Conservation (phyloP, 2,329 filamentous ascomycete species). For the Alternaria sp. region DNA sequence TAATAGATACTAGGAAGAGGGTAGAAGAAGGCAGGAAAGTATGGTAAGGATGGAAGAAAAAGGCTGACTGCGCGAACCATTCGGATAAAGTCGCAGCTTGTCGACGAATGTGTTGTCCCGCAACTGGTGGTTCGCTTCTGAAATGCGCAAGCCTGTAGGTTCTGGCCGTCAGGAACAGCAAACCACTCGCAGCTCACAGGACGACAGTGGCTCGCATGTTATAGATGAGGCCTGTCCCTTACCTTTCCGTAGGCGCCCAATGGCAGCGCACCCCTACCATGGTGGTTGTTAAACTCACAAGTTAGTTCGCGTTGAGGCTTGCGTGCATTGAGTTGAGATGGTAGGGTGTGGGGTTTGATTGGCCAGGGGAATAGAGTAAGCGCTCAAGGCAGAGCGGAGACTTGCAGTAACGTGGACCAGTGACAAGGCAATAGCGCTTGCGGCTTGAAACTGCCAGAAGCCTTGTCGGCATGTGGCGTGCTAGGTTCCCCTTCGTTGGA, state of each 20-base stretch:
- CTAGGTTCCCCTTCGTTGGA: conserved; percentile 13
- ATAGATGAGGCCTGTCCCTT: conserved; percentile 26
- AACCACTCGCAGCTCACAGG: conserved; percentile 31
- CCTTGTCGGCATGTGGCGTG: conserved; percentile 15
- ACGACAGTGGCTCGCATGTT: conserved; percentile 24
- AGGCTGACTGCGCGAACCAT: conserved; percentile 9
- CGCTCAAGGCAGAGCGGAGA: conserved; percentile 28
- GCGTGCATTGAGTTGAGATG: conserved; percentile 24
- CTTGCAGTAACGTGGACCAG: conserved; percentile 35
- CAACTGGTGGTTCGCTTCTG: conserved; percentile 18
- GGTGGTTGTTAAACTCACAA: conserved; percentile 28
- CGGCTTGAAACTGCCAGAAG: conserved; percentile 30
- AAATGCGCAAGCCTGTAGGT: conserved; percentile 24
- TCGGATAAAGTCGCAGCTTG: conserved; percentile 11
- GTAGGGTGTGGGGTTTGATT: conserved; percentile 23
- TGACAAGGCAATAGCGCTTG: conserved; percentile 43
- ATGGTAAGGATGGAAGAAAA: conserved; percentile 1
- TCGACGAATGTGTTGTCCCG: conserved; percentile 24
- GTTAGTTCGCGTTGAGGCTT: conserved; percentile 27
- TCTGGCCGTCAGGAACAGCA: conserved; percentile 33
- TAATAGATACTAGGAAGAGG: conserved; percentile 7
- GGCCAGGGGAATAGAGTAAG: conserved; percentile 27
- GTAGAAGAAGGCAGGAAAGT: conserved; percentile 13
- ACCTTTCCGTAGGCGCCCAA: conserved; percentile 26
- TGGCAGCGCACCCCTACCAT: conserved; percentile 24